Base-by-base conservation (phyloP, 129 eudicot genomes). In the Flaveria ramosissima region DNA sequence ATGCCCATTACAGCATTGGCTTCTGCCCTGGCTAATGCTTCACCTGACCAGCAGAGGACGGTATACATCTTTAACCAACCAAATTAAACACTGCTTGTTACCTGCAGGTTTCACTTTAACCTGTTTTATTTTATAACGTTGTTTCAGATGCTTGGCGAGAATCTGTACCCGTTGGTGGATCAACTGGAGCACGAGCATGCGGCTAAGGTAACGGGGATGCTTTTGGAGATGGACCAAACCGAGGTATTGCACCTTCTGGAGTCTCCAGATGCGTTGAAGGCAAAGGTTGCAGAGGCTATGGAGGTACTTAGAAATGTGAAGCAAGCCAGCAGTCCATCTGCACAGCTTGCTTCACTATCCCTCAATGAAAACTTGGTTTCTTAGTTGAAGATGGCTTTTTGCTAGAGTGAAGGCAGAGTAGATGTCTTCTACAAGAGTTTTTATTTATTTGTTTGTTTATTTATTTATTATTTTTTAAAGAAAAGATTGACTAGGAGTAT, bases 171-270 rank as follows among this genome's bases (percentile, higher is more conserved):
- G 55, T 14, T 50, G 39, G 66, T 60, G 66, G 66, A 60, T 6
- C 66, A 60, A 27, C 36, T 60, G 66, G 66, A 60, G 39, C 66
- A 23, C 32, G 66, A 60, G 66, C 66, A 21, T 60, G 66, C 66
- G 66, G 39, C n/a, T 23, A 60, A 60, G 66, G 66, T 60, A 32
- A 60, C 66, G 2, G 66, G 66, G 39, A 60, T 60, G 39, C 27
- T 60, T 21, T 23, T 60, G 27, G 68, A 26, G 68, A 62, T 62
- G 68, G 68, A 19, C 42, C 36, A 26, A 6, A 62, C 68, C 7
- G 43, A 62, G 42, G 68, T 62, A 2, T 27, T 62, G 41, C 68
- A 62, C 42, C 19, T 62, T 41, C 42, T 62, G 36, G 68, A 62
- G 19, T 62, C 68, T 2, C 42, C 68, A 62, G 17, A 26, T 12